Percentiles rank a stretch among this genome's conserved stretches.
These are phyloP conservation scores for Phytomonas francai DNA, from an alignment of 208 protist species.

Conservation along the genomic window DNA sequence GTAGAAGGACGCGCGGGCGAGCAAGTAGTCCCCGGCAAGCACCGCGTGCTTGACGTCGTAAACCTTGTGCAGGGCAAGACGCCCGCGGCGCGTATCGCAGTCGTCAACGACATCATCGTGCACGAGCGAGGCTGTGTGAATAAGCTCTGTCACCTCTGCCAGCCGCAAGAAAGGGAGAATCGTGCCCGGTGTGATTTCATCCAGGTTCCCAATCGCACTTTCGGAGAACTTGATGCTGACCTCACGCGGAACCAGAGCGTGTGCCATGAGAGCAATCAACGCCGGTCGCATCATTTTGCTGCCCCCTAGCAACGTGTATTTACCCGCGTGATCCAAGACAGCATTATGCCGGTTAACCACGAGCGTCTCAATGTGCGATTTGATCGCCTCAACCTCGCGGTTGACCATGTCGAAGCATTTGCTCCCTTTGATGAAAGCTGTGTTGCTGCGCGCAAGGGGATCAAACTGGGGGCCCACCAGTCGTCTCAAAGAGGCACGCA, in stretches of 20 bases:
- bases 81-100: slow-evolving; percentile 85
- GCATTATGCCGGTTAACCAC: slow-evolving; percentile 58
- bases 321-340: slow-evolving; percentile 71
- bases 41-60: slow-evolving; percentile 87
- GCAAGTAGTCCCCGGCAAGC: slow-evolving; percentile 91
- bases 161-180: slow-evolving; percentile 74
- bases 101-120: slow-evolving; percentile 96
- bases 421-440: slow-evolving; percentile 35
- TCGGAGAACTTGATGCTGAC: slow-evolving; percentile 29
- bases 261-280: slow-evolving; percentile 66
- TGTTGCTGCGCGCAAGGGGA: slow-evolving; percentile 18
- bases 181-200: slow-evolving; percentile 46
- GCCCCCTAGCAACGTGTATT: slow-evolving; percentile 48
- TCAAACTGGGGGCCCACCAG: not conserved
- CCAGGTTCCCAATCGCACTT: slow-evolving; percentile 36
- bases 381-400: slow-evolving; percentile 56
- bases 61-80: slow-evolving; percentile 66
- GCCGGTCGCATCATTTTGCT: slow-evolving; percentile 81
- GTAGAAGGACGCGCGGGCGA: slow-evolving; percentile 85
- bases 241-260: slow-evolving; percentile 55
- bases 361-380: slow-evolving; percentile 50
- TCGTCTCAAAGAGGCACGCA: no score
- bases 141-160: slow-evolving; percentile 93
- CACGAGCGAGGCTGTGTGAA: slow-evolving; percentile 94
- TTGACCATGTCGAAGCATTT: slow-evolving; percentile 48